Conservation (phyloP, 2,329 filamentous ascomycete genomes). For the Pseudogymnoascus sp. region DNA sequence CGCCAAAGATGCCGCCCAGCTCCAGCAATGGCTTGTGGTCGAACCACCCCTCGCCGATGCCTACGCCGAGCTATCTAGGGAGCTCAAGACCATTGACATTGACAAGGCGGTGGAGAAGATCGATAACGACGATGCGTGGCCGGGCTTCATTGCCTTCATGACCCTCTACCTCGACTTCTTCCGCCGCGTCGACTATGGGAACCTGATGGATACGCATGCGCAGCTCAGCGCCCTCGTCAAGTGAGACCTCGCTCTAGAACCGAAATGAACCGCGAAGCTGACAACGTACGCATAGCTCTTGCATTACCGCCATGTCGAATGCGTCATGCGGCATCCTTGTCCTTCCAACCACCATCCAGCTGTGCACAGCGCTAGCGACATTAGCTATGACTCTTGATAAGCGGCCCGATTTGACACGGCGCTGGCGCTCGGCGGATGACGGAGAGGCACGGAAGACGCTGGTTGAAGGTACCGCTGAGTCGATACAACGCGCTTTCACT, state of each 20-base stretch:
- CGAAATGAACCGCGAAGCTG: not conserved
- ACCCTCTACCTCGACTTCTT: conserved; percentile 74
- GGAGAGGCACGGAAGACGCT: conserved; percentile 67
- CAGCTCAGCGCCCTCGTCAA: conserved; percentile 65
- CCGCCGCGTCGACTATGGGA: conserved; percentile 68
- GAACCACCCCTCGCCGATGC: conserved; percentile 61
- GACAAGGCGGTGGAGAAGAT: conserved; percentile 54
- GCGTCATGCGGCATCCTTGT: conserved; percentile 72
- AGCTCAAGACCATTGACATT: conserved; percentile 56
- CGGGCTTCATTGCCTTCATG: conserved; percentile 69
- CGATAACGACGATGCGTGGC: conserved; percentile 61
- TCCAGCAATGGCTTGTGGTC: conserved; percentile 65
- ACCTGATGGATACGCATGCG: conserved; percentile 67
- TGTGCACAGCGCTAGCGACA: conserved; percentile 71
- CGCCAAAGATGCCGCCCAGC: conserved; percentile 52
- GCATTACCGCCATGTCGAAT: conserved; percentile 72
- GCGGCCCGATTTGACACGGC: conserved; percentile 65
- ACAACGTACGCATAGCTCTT: conserved; percentile 49
- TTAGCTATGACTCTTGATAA: conserved; percentile 79
- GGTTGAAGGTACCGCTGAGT: conserved; percentile 80
- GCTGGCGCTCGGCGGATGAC: conserved; percentile 42
- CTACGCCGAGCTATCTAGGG: conserved; percentile 59
- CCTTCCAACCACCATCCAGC: conserved; percentile 72
- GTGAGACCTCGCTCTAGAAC: conserved; percentile 39
- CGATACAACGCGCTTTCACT: conserved; percentile 83